phyloP scores from a whole-genome alignment of 768 basidiomycete genomes.

The Suillus brevipes region DNA sequence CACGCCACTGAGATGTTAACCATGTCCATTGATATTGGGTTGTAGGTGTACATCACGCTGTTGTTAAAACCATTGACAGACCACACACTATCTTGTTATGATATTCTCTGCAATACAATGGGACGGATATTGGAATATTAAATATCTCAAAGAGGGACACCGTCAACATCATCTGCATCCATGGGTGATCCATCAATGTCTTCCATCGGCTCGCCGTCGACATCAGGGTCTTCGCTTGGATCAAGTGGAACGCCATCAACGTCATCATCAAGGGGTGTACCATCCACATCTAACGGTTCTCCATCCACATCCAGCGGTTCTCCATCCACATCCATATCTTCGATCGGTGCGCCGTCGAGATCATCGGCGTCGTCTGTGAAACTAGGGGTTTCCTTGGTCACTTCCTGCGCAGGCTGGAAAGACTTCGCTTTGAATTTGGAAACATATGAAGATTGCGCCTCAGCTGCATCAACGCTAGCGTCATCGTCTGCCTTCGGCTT shows the following conservation, averaged over 20 bases:
- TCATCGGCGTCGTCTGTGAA: conserved; percentile 43
- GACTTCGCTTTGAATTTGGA: conserved; percentile 77
- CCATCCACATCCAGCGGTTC: conserved; percentile 39
- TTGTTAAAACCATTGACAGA: background rate
- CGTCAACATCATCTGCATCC: conserved; percentile 21
- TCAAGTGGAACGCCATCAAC: conserved; percentile 42
- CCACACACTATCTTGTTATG: conserved; percentile 1
- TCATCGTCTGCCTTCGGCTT: conserved; percentile 29
- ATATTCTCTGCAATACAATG: conserved; percentile 3
- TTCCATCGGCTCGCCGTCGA: conserved; percentile 29
- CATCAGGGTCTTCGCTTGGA: conserved; percentile 14
- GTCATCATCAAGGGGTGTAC: conserved; percentile 38
- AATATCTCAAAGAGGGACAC: conserved; percentile 9
- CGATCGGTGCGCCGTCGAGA: conserved; percentile 53
- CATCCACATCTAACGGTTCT: conserved; percentile 38
- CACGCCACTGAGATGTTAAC: background rate
- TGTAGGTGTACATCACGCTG: background rate
- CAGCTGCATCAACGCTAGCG: conserved; percentile 15
- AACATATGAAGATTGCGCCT: conserved; percentile 37
- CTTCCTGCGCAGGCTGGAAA: conserved; percentile 68
- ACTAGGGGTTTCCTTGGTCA: conserved; percentile 25
- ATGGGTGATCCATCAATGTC: conserved; percentile 44
- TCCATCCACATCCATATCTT: conserved; percentile 54
- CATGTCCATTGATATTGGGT: background rate
- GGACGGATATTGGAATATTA: background rate